These are phyloP conservation scores for Diplodia intermedia DNA, from an alignment of 2,329 filamentous ascomycete genomes.

Conservation along the genomic window DNA sequence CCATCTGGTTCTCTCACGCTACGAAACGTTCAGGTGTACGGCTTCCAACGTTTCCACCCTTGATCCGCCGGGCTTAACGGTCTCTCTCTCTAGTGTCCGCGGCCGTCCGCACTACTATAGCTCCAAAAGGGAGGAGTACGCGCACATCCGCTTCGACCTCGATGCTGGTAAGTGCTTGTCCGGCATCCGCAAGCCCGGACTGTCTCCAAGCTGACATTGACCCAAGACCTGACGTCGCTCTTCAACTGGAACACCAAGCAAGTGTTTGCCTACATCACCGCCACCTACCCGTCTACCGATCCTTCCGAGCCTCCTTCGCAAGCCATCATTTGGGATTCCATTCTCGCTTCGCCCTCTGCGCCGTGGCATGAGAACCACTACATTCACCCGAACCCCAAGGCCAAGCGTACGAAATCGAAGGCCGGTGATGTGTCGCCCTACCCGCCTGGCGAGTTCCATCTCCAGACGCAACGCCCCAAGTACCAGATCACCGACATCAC, in stretches of 20 bases:
- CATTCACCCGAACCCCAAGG: slow-evolving; percentile 63
- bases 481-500: slow-evolving; percentile 95
- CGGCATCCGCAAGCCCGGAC: not conserved
- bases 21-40: slow-evolving; percentile 84
- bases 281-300: slow-evolving; percentile 65
- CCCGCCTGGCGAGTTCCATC: slow-evolving; percentile 71
- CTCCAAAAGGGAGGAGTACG: slow-evolving; percentile 92
- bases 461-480: slow-evolving; percentile 89
- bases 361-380: slow-evolving; percentile 59
- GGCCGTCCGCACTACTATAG: slow-evolving; percentile 97
- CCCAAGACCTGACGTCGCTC: slow-evolving; percentile 77
- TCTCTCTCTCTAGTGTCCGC: slow-evolving; percentile 67
- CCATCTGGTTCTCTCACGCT: slow-evolving; percentile 70
- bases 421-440: slow-evolving; percentile 38
- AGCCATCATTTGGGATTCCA: slow-evolving; percentile 94
- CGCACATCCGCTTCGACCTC: slow-evolving; percentile 89
- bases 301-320: slow-evolving; percentile 56
- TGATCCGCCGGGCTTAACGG: not conserved
- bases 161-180: slow-evolving; percentile 66
- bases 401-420: slow-evolving; percentile 34
- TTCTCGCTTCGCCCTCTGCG: slow-evolving; percentile 78
- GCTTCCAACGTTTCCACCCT: not conserved
- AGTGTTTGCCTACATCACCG: slow-evolving; percentile 94
- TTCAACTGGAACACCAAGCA: slow-evolving; percentile 99
- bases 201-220: slow-evolving; percentile 27